Evolutionary conservation across 208 protist species (phyloP).

Genomic region (Acanthamoeba royreba): DNA sequence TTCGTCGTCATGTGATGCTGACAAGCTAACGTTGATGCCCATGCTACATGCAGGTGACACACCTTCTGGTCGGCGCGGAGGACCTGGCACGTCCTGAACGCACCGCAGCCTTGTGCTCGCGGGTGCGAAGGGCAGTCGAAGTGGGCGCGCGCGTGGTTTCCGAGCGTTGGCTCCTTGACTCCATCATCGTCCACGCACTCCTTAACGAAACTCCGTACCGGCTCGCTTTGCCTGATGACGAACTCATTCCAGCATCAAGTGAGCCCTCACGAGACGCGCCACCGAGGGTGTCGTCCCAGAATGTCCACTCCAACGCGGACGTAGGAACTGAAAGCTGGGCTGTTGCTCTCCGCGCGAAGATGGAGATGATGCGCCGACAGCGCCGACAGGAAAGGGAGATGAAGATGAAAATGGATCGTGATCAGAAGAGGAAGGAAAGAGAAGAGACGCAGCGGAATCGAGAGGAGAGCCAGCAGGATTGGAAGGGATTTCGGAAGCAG

Average conservation of each 20-base stretch:
- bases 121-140: not conserved
- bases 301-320: no score
- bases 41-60: not conserved
- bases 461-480: not conserved
- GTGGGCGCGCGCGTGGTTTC: not conserved
- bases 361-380: not conserved
- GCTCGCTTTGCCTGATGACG: not conserved
- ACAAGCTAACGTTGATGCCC: not conserved
- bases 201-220: not conserved
- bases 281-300: no score
- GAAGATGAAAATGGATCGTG: not conserved
- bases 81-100: not conserved
- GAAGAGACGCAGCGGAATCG: not conserved
- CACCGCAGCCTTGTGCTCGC: not conserved
- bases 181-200: not conserved
- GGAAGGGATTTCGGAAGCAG: not conserved
- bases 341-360: no score
- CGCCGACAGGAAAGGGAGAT: not conserved
- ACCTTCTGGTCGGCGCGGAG: not conserved
- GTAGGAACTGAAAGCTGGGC: no score
- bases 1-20: not conserved
- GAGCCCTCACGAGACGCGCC: no score
- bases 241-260: not conserved
- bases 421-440: not conserved
- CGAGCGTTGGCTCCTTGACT: not conserved